Conservation (phyloP, 257 asterid genomes). For the Plantago elongata region DNA sequence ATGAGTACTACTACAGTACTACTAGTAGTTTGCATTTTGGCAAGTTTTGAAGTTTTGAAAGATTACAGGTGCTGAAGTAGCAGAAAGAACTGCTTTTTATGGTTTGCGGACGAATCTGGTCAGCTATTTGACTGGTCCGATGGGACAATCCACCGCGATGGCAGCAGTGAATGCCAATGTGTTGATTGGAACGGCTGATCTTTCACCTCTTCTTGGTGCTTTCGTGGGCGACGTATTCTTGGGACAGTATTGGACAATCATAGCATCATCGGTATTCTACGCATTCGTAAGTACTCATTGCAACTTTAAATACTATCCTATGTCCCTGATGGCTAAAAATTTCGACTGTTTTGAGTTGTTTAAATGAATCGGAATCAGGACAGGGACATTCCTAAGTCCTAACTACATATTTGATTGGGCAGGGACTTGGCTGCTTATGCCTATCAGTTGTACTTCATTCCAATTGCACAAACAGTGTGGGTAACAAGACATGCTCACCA, state of each 20-base stretch:
- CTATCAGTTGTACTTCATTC: neutral
- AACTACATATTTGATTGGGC: neutral
- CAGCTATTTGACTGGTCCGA: constrained; percentile 3
- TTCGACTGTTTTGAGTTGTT: too few species aligned
- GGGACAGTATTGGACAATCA: neutral
- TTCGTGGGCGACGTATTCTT: neutral
- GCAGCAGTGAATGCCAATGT: constrained; percentile 1
- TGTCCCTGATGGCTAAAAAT: too few species aligned
- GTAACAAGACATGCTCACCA: neutral
- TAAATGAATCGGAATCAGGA: too few species aligned
- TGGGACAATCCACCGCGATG: neutral
- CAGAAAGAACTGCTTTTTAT: constrained; percentile 1
- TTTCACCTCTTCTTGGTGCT: neutral
- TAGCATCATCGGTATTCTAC: neutral
- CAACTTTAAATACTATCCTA: too few species aligned
- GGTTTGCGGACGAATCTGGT: neutral
- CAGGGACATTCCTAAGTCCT: too few species aligned
- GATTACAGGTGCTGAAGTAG: neutral
- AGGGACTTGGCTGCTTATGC: neutral
- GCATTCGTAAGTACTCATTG: neutral
- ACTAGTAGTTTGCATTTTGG: neutral
- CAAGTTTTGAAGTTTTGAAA: neutral
- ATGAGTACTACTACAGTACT: neutral
- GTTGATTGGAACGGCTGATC: neutral
- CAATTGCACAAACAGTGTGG: neutral